Percentiles rank a stretch among this genome's conserved stretches.
phyloP scores from a whole-genome alignment of 2,329 filamentous ascomycete species.

The Trichoderma brevicompactum region DNA sequence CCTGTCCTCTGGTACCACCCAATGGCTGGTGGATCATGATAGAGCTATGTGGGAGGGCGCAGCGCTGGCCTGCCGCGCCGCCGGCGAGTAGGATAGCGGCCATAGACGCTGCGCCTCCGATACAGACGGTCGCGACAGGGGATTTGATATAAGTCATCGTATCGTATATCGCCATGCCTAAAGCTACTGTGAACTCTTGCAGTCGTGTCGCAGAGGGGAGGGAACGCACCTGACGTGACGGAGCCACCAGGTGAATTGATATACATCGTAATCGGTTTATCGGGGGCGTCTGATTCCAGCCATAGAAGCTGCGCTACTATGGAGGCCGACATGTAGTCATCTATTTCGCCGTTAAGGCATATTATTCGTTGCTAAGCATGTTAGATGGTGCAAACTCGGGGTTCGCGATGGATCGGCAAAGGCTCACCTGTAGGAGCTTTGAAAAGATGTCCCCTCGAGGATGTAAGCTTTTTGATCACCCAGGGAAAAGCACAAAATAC shows the following conservation, averaged over 20 bases:
- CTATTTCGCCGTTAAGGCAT: constrained; percentile 88
- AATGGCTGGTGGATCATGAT: constrained; percentile 98
- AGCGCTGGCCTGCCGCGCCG: constrained; percentile 82
- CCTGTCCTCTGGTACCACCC: constrained; percentile 69
- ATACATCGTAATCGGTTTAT: constrained; percentile 95
- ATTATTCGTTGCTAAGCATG: constrained; percentile 79
- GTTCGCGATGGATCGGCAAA: background rate
- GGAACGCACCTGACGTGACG: constrained; percentile 66
- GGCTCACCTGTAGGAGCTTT: constrained; percentile 70
- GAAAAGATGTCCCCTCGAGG: constrained; percentile 78
- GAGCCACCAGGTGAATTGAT: constrained; percentile 96
- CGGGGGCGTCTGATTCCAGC: constrained; percentile 94
- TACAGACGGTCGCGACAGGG: constrained; percentile 91
- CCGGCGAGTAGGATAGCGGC: constrained; percentile 86
- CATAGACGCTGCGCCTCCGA: constrained; percentile 95
- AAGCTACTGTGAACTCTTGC: background rate
- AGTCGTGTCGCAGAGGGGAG: constrained; percentile 15
- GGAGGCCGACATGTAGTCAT: constrained; percentile 88
- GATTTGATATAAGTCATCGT: constrained; percentile 97
- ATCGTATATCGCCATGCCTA: constrained; percentile 87
- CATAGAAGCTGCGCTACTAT: constrained; percentile 96
- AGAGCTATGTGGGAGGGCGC: constrained; percentile 86
- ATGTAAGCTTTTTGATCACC: constrained; percentile 31
- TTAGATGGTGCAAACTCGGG: background rate
- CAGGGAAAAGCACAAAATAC: no score